A percentile compares a stretch with the other conserved stretches of the same genome.
These are phyloP conservation scores for Nicotiana sylvestris DNA, from an alignment of 257 asterid genomes.

Conservation along the genomic window DNA sequence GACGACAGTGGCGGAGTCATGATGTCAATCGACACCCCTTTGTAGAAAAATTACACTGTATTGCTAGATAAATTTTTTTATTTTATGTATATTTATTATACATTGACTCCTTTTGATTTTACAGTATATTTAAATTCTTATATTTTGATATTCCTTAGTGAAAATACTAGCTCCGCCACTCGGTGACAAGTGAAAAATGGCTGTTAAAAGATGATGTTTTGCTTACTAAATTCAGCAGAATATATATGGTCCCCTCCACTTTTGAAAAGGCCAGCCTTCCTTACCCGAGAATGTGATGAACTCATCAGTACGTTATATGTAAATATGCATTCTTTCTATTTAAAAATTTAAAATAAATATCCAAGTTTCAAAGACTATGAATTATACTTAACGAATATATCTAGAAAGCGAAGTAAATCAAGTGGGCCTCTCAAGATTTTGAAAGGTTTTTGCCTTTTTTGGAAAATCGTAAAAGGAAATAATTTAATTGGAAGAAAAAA, in stretches of 20 bases:
- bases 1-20: too few relatives aligned
- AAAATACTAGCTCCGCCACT: too few relatives aligned
- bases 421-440: background rate
- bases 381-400: background rate
- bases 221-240: too few relatives aligned
- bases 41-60: too few relatives aligned
- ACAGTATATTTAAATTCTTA: too few relatives aligned
- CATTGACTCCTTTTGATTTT: too few relatives aligned
- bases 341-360: background rate
- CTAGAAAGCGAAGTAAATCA: background rate
- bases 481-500: background rate
- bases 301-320: background rate
- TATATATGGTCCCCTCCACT: background rate
- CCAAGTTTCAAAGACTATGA: background rate
- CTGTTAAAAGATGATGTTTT: too few relatives aligned
- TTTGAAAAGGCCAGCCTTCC: background rate
- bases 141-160: too few relatives aligned
- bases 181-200: too few relatives aligned
- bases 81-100: too few relatives aligned
- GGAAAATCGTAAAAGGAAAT: background rate
- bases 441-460: background rate
- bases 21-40: too few relatives aligned
- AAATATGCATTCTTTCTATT: background rate
- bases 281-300: background rate
- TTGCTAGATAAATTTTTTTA: too few relatives aligned